These are phyloP conservation scores for Cydonia oblonga DNA, from an alignment of 331 rosid species.

Conservation along the genomic window DNA sequence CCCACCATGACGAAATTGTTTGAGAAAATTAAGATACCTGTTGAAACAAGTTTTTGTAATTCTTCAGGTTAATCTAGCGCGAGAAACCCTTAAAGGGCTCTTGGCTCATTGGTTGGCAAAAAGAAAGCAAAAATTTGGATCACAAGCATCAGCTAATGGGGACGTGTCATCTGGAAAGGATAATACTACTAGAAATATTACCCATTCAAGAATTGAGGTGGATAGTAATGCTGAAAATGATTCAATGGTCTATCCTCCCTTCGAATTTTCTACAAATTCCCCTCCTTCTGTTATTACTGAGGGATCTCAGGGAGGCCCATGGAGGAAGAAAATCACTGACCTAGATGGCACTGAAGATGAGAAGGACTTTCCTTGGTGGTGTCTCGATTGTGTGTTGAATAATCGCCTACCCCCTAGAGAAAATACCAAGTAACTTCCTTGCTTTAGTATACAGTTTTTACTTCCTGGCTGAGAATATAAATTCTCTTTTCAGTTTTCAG, in stretches of 20 bases:
- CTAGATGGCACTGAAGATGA: slow-evolving; percentile 92
- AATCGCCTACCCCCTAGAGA: slow-evolving; percentile 91
- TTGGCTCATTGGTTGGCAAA: slow-evolving; percentile 76
- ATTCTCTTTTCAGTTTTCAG: not conserved
- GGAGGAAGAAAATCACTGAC: slow-evolving; percentile 88
- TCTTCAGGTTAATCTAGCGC: slow-evolving; percentile 84
- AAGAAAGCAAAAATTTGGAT: slow-evolving; percentile 73
- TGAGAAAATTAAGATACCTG: not conserved
- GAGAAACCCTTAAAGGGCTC: slow-evolving; percentile 96
- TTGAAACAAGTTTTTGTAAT: slow-evolving; percentile 1
- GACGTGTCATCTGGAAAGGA: slow-evolving; percentile 78
- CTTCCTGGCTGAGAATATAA: not conserved
- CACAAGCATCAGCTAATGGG: slow-evolving; percentile 63
- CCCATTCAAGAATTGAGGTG: slow-evolving; percentile 72
- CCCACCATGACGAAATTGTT: not conserved
- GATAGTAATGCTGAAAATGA: slow-evolving; percentile 76
- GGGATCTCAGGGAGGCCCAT: slow-evolving; percentile 92
- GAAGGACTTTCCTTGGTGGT: slow-evolving; percentile 93
- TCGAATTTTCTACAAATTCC: slow-evolving; percentile 71
- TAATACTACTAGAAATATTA: slow-evolving; percentile 46
- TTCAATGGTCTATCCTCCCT: slow-evolving; percentile 81
- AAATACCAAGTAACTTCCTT: slow-evolving; percentile 64
- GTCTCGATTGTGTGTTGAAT: slow-evolving; percentile 76
- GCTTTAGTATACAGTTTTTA: not conserved
- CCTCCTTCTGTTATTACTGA: slow-evolving; percentile 91